Evolutionary conservation across 768 basidiomycete species (phyloP).

Genomic region (Collybia nuda): DNA sequence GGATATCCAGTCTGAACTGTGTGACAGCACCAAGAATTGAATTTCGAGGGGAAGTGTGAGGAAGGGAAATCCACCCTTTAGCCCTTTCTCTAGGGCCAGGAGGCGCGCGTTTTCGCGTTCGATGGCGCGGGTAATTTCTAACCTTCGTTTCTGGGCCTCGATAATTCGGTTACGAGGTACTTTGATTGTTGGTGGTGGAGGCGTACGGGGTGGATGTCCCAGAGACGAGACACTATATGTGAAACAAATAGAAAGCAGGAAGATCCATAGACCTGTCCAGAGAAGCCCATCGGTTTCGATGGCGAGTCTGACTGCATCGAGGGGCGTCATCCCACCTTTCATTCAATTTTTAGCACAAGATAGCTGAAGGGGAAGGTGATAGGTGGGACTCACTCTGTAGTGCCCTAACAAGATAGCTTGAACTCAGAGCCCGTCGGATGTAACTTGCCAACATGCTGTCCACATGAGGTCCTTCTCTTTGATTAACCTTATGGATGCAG

Average conservation of each 20-base stretch:
- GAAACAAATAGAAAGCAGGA: slow-evolving; percentile 1
- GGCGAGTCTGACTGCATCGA: no score
- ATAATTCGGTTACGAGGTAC: slow-evolving; percentile 15
- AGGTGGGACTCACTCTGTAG: not conserved
- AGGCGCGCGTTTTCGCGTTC: slow-evolving; percentile 20
- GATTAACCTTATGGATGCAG: no score
- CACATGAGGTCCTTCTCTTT: no score
- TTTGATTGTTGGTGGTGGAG: not conserved
- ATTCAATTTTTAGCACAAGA: no score
- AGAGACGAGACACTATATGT: not conserved
- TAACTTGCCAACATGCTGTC: no score
- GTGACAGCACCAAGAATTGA: slow-evolving; percentile 25
- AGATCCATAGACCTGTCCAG: not conserved
- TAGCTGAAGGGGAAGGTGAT: no score
- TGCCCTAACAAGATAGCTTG: no score
- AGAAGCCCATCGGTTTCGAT: not conserved
- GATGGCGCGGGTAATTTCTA: slow-evolving; percentile 15
- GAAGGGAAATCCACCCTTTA: slow-evolving; percentile 22
- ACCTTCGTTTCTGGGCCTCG: slow-evolving; percentile 16
- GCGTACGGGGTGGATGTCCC: not conserved
- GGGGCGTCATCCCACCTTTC: no score
- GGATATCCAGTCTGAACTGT: slow-evolving; percentile 25
- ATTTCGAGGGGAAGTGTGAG: slow-evolving; percentile 31
- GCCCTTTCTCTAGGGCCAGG: slow-evolving; percentile 12
- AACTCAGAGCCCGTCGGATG: no score